phyloP scores from a whole-genome alignment of 495 filamentous ascomycete genomes.

The Penicillium crystallinum region DNA sequence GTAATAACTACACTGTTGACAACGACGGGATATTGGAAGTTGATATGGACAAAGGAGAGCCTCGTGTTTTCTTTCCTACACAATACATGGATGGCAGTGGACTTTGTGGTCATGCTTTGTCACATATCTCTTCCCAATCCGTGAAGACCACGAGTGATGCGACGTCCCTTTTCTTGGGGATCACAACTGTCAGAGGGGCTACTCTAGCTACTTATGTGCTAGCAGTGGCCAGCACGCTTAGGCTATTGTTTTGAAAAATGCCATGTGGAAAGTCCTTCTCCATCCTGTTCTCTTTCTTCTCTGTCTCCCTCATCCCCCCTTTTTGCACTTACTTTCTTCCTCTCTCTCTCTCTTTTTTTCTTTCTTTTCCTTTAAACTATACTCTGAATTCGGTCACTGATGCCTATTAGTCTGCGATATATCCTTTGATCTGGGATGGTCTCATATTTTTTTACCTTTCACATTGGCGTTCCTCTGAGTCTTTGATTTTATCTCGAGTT shows the following conservation, averaged over 20 bases:
- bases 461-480: background rate
- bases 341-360: background rate
- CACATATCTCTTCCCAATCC: slow-evolving; percentile 12
- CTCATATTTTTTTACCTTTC: background rate
- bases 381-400: background rate
- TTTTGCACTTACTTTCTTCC: background rate
- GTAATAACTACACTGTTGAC: slow-evolving; percentile 39
- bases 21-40: slow-evolving; percentile 41
- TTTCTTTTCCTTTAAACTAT: background rate
- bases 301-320: background rate
- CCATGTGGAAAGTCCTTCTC: background rate
- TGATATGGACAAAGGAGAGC: slow-evolving; percentile 44
- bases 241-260: background rate
- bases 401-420: background rate
- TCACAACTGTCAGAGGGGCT: background rate
- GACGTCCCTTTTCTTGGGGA: background rate
- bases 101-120: slow-evolving; percentile 27
- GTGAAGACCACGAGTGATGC: slow-evolving; percentile 9
- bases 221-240: background rate
- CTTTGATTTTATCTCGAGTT: background rate
- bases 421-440: slow-evolving; percentile 1
- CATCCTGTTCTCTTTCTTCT: background rate
- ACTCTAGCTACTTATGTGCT: background rate
- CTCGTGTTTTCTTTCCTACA: slow-evolving; percentile 41
- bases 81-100: slow-evolving; percentile 31